A percentile compares a stretch with the other conserved stretches of the same genome.
phyloP scores from a whole-genome alignment of 2,329 filamentous ascomycete species.

The Pyrenochaeta sp. region DNA sequence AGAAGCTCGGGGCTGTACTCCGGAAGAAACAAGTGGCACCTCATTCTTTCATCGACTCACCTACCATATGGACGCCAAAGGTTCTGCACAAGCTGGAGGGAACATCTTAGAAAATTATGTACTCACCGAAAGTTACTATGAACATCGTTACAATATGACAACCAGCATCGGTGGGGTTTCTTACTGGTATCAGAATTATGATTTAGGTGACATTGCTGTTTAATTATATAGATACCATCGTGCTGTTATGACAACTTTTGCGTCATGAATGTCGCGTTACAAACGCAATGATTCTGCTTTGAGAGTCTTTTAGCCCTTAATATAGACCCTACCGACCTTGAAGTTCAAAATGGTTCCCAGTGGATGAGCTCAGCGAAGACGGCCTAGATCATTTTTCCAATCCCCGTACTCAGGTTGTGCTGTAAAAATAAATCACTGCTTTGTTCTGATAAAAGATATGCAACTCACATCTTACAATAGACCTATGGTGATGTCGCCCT shows the following conservation, averaged over 20 bases:
- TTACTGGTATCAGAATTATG: background rate
- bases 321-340: background rate
- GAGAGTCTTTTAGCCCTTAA: background rate
- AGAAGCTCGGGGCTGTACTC: too few species aligned
- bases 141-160: too few species aligned
- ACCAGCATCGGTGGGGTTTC: too few species aligned
- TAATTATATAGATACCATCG: background rate
- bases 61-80: too few species aligned
- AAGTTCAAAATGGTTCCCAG: background rate
- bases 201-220: background rate
- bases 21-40: too few species aligned
- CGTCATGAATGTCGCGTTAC: background rate
- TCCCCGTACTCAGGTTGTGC: background rate
- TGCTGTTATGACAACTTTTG: background rate
- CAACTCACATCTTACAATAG: slow-evolving; percentile 46
- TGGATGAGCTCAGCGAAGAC: background rate
- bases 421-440: background rate
- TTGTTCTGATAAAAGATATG: background rate
- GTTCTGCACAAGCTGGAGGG: too few species aligned
- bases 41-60: too few species aligned
- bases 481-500: slow-evolving; percentile 50
- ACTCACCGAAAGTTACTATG: too few species aligned
- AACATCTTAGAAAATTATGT: too few species aligned
- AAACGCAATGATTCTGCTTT: background rate
- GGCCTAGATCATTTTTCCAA: background rate